Conservation (phyloP, 1,284 basidiomycete genomes). For the Rhodotorula sp. region DNA sequence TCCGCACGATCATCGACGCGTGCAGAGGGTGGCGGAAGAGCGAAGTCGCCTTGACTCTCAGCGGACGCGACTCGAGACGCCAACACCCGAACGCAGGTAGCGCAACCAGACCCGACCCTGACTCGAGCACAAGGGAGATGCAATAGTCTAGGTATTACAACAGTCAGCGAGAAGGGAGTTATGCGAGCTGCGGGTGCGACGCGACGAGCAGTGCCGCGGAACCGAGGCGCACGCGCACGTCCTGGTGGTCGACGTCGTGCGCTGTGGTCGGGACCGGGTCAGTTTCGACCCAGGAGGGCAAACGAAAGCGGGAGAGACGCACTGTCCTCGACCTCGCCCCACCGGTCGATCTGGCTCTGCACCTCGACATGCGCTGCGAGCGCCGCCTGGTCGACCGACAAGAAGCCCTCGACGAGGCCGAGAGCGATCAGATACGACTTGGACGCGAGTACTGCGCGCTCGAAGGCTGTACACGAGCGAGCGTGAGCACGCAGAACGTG, state of each 20-base stretch:
- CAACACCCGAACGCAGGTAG: no score
- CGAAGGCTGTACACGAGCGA: slow-evolving; percentile 67
- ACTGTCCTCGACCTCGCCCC: slow-evolving; percentile 99
- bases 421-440: slow-evolving; percentile 90
- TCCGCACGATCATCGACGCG: slow-evolving; percentile 7
- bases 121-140: not conserved
- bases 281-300: not conserved
- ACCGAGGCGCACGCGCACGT: slow-evolving; percentile 82
- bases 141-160: not conserved
- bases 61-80: no score
- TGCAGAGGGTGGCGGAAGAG: no score
- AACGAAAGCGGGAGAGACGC: slow-evolving; percentile 52
- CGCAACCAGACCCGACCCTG: not conserved
- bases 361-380: slow-evolving; percentile 89
- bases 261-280: slow-evolving; percentile 56
- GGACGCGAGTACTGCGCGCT: slow-evolving; percentile 82
- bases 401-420: slow-evolving; percentile 72
- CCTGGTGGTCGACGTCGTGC: slow-evolving; percentile 95
- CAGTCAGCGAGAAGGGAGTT: not conserved
- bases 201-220: slow-evolving; percentile 60
- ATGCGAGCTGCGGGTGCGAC: slow-evolving; percentile 25
- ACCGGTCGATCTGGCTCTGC: slow-evolving; percentile 87
- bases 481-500: accelerated
- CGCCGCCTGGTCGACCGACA: slow-evolving; percentile 82
- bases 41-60: no score